These are phyloP conservation scores for Lactarius vividus DNA, from an alignment of 768 basidiomycete species.

Conservation along the genomic window DNA sequence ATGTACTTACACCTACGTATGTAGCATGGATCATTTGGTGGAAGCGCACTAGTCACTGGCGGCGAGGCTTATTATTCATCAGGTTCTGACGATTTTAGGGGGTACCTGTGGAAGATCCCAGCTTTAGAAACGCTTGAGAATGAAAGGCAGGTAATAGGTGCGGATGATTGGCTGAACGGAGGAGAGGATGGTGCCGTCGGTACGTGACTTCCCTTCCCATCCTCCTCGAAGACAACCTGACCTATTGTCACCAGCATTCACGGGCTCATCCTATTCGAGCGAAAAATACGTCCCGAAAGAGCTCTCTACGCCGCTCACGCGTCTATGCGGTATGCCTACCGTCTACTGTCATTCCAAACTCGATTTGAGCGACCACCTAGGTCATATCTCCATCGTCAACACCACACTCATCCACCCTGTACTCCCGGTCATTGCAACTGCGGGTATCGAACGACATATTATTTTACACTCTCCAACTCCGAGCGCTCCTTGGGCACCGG, in stretches of 20 bases:
- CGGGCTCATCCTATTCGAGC: constrained; percentile 34
- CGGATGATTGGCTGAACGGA: constrained; percentile 45
- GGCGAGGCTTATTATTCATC: constrained; percentile 60
- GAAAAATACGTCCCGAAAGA: constrained; percentile 56
- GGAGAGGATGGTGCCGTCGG: constrained; percentile 40
- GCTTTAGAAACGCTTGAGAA: constrained; percentile 42
- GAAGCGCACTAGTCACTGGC: constrained; percentile 42
- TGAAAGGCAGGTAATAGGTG: constrained; percentile 45
- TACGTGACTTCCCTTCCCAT: constrained; percentile 24
- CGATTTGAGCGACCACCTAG: constrained; percentile 34
- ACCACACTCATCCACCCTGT: constrained; percentile 69
- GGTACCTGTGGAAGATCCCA: constrained; percentile 78
- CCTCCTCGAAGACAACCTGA: background rate
- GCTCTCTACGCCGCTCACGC: constrained; percentile 59
- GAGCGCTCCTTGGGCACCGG: constrained; percentile 44
- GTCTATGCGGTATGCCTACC: constrained; percentile 50
- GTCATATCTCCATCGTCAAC: constrained; percentile 79
- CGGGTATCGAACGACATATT: constrained; percentile 71
- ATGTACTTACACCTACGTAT: constrained; percentile 4
- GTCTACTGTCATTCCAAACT: background rate
- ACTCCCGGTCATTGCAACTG: constrained; percentile 61
- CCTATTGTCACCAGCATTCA: constrained; percentile 17
- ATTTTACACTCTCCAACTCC: constrained; percentile 65
- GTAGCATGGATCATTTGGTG: constrained; percentile 77
- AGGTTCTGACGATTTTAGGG: constrained; percentile 84